These are phyloP conservation scores for Lactarius quietus DNA, from an alignment of 768 basidiomycete species.

Conservation along the genomic window DNA sequence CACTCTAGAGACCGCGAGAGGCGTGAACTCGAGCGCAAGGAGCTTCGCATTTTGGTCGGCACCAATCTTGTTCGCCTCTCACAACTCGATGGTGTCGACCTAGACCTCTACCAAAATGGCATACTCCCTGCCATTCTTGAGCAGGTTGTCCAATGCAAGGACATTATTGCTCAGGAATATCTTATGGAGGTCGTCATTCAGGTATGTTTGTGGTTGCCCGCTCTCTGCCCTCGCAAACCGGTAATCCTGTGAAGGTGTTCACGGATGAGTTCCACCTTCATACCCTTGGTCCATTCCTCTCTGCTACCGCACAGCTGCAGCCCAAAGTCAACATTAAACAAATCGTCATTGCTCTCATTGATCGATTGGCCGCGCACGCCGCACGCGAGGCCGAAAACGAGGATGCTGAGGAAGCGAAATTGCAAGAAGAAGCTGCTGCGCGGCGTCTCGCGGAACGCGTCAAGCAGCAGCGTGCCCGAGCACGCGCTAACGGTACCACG, in stretches of 20 bases:
- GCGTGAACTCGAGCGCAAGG: constrained; percentile 92
- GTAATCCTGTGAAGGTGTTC: constrained; percentile 67
- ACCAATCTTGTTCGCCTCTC: constrained; percentile 95
- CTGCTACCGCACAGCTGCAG: constrained; percentile 93
- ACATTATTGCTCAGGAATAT: constrained; percentile 98
- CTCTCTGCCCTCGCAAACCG: background rate
- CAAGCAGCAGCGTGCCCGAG: constrained; percentile 62
- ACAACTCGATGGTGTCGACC: constrained; percentile 94
- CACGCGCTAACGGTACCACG: constrained; percentile 43
- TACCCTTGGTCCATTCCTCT: constrained; percentile 92
- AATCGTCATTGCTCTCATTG: constrained; percentile 96
- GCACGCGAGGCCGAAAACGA: constrained; percentile 97
- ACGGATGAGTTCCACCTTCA: constrained; percentile 98
- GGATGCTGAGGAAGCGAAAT: constrained; percentile 90
- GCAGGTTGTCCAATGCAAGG: constrained; percentile 97
- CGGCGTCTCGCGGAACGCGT: constrained; percentile 85
- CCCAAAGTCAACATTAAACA: constrained; percentile 98
- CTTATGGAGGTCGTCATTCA: constrained; percentile 99
- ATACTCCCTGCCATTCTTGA: constrained; percentile 94
- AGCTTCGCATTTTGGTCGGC: constrained; percentile 93
- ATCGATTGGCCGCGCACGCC: constrained; percentile 92
- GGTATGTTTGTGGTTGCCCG: constrained; percentile 40
- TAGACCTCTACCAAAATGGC: constrained; percentile 80
- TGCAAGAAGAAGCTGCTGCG: constrained; percentile 91
- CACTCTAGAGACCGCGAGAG: constrained; percentile 97